These are phyloP conservation scores for Lepidium sativum DNA, from an alignment of 345 rosid genomes.

Conservation along the genomic window DNA sequence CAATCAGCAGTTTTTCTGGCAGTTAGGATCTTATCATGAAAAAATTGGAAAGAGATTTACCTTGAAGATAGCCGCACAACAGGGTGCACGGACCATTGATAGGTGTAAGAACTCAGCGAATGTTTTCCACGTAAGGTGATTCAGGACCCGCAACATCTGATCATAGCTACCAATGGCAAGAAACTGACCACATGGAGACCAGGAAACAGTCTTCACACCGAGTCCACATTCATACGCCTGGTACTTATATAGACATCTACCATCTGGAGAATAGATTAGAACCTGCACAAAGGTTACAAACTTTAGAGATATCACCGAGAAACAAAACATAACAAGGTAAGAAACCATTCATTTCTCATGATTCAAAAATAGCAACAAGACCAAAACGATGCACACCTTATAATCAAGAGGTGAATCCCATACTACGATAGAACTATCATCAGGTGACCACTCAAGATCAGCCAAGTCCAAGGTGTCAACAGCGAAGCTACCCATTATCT, in stretches of 20 bases:
- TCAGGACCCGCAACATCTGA: conserved; percentile 81
- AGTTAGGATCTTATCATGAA: neutral
- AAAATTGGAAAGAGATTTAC: conserved; percentile 24
- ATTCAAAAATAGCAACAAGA: neutral
- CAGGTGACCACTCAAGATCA: conserved; percentile 94
- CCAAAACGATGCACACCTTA: conserved; percentile 39
- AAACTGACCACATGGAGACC: conserved; percentile 99
- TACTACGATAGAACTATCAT: conserved; percentile 72
- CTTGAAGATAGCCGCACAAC: conserved; percentile 85
- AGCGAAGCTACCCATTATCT: conserved; percentile 87
- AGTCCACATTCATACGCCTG: conserved; percentile 97
- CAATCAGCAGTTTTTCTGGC: neutral
- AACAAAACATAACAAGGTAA: neutral
- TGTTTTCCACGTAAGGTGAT: conserved; percentile 92
- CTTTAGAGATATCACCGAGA: neutral
- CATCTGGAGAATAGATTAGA: conserved; percentile 90
- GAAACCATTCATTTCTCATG: neutral
- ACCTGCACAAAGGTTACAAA: conserved; percentile 45
- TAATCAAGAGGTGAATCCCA: conserved; percentile 92
- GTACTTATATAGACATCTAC: conserved; percentile 84
- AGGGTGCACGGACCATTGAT: conserved; percentile 81
- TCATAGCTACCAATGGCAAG: conserved; percentile 95
- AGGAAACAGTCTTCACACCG: conserved; percentile 84
- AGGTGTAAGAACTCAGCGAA: conserved; percentile 94
- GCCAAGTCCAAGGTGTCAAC: conserved; percentile 88